Percentiles rank a stretch among this genome's conserved stretches.
These are phyloP conservation scores for Kurtzmaniella fragi DNA, from an alignment of 805 yeast genomes.

Conservation along the genomic window DNA sequence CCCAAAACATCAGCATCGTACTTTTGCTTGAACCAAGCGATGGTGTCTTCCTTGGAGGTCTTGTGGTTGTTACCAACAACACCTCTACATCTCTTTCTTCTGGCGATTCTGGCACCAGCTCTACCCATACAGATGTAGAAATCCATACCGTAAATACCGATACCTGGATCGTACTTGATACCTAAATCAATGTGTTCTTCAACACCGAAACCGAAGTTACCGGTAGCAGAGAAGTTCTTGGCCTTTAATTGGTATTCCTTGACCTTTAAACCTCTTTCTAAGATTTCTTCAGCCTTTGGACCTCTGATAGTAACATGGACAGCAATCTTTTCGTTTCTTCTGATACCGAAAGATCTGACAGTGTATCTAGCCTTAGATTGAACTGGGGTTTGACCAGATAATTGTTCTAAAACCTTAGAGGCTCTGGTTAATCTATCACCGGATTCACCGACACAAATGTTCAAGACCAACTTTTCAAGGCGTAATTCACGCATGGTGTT, in stretches of 20 bases:
- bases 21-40: slow-evolving; percentile 98
- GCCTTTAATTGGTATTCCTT: slow-evolving; percentile 96
- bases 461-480: slow-evolving; percentile 98
- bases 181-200: slow-evolving; percentile 99
- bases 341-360: slow-evolving; percentile 99
- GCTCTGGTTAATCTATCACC: slow-evolving; percentile 99
- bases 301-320: slow-evolving; percentile 99
- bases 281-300: slow-evolving; percentile 92
- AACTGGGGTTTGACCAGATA: slow-evolving; percentile 99
- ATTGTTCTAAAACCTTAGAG: slow-evolving; percentile 98
- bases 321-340: slow-evolving; percentile 99
- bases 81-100: slow-evolving; percentile 94
- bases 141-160: slow-evolving; percentile 99
- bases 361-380: slow-evolving; percentile 99
- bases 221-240: slow-evolving; percentile 96
- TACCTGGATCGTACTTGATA: slow-evolving; percentile 99
- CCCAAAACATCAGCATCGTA: slow-evolving; percentile 97
- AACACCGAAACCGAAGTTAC: slow-evolving; percentile 99
- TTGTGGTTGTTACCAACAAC: slow-evolving; percentile 89
- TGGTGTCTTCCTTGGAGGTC: slow-evolving; percentile 89
- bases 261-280: slow-evolving; percentile 99
- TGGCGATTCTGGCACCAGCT: slow-evolving; percentile 98
- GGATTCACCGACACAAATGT: slow-evolving; percentile 99
- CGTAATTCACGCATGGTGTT: slow-evolving; percentile 98
- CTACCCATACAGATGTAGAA: slow-evolving; percentile 99